Conservation (phyloP, 1,139 yeast species). For the Pneumocystis sp. region DNA sequence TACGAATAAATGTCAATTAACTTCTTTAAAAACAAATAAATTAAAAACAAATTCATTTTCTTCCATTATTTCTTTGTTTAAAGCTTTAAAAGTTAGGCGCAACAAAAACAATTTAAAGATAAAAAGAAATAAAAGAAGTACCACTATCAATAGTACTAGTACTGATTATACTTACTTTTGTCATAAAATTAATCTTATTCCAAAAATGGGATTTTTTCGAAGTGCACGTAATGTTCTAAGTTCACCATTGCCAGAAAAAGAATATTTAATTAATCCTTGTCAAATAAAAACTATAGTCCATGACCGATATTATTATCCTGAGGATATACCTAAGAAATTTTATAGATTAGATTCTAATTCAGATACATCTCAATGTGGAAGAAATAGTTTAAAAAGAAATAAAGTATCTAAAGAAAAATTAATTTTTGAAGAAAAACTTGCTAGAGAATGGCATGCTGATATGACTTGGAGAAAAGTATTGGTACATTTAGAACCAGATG, state of each 20-base stretch:
- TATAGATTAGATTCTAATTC: not conserved
- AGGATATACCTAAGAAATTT: conserved; percentile 43
- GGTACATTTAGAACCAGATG: conserved; percentile 77
- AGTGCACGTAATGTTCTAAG: conserved; percentile 64
- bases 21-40: not conserved
- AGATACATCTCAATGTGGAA: conserved; percentile 12
- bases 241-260: conserved; percentile 73
- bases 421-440: conserved; percentile 61
- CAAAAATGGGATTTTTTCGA: conserved; percentile 63
- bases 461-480: conserved; percentile 88
- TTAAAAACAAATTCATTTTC: not conserved
- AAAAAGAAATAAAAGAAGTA: not conserved
- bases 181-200: conserved; percentile 15
- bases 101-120: not conserved
- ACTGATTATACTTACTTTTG: not conserved
- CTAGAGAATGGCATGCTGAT: conserved; percentile 71
- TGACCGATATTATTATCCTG: conserved; percentile 56
- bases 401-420: conserved; percentile 26
- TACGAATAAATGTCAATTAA: not conserved
- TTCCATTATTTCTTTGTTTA: not conserved
- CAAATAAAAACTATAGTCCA: conserved; percentile 53
- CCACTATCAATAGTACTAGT: not conserved
- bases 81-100: not conserved
- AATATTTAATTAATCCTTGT: conserved; percentile 53
- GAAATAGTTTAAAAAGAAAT: conserved; percentile 13